These are phyloP conservation scores for Daphne laureola DNA, from an alignment of 441 rosid species.

Conservation along the genomic window DNA sequence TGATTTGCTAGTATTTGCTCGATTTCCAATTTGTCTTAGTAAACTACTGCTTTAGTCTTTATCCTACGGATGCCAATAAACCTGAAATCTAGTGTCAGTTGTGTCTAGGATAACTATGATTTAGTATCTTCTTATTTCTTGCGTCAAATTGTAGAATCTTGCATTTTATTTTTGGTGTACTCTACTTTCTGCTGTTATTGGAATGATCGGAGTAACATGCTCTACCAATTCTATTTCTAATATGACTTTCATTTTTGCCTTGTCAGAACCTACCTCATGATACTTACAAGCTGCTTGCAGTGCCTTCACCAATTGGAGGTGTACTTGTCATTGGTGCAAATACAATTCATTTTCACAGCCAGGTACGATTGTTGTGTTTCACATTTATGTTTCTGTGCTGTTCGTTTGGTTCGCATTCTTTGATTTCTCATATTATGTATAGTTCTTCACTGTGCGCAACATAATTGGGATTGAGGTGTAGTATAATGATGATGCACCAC, in stretches of 20 bases:
- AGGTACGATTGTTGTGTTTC: slow-evolving; percentile 42
- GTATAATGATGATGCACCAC: background rate
- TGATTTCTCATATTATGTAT: background rate
- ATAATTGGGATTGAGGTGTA: too few species aligned
- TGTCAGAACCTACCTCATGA: slow-evolving; percentile 94
- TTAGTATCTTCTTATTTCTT: slow-evolving; percentile 4
- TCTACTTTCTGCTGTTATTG: background rate
- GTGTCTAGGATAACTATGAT: slow-evolving; percentile 4
- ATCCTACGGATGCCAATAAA: background rate
- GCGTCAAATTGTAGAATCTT: slow-evolving; percentile 7
- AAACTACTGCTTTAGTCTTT: slow-evolving; percentile 1
- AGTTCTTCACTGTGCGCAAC: too few species aligned
- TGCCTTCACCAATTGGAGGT: slow-evolving; percentile 97
- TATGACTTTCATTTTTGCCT: slow-evolving; percentile 6
- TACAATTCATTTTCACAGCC: slow-evolving; percentile 89
- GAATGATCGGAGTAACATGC: too few species aligned
- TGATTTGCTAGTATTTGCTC: too few species aligned
- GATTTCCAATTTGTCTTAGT: background rate
- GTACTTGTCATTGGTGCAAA: slow-evolving; percentile 88
- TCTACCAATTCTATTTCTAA: too few species aligned
- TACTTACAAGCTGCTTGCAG: slow-evolving; percentile 95
- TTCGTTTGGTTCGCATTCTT: slow-evolving; percentile 5
- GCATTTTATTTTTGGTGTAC: slow-evolving; percentile 9
- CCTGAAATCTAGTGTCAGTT: slow-evolving; percentile 5
- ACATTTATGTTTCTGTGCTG: slow-evolving; percentile 13